Conservation (phyloP, 768 basidiomycete genomes). For the Russula vinacea region DNA sequence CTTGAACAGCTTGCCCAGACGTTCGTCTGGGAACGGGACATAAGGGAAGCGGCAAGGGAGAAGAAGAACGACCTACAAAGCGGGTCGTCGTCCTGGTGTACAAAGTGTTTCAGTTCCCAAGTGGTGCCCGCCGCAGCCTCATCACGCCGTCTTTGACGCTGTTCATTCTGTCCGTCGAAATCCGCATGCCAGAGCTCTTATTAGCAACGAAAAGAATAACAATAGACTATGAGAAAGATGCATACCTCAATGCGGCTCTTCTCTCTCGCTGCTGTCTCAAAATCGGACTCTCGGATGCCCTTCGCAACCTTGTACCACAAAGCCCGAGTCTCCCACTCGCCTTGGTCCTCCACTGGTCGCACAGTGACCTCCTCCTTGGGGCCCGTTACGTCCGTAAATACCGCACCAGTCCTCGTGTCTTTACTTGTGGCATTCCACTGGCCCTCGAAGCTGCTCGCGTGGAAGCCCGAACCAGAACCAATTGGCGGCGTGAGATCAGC, state of each 20-base stretch:
- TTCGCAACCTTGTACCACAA: conserved; percentile 85
- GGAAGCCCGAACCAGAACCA: conserved; percentile 32
- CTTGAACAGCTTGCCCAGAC: conserved; percentile 60
- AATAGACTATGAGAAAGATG: background rate
- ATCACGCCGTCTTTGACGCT: conserved; percentile 82
- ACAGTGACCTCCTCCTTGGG: conserved; percentile 76
- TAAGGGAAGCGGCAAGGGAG: conserved; percentile 9
- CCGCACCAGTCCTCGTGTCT: conserved; percentile 44
- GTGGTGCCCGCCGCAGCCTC: conserved; percentile 67
- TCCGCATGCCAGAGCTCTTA: background rate
- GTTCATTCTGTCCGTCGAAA: conserved; percentile 67
- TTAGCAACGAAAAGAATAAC: background rate
- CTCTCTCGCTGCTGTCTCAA: conserved; percentile 83
- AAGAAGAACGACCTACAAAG: conserved; percentile 51
- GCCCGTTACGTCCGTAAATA: conserved; percentile 74
- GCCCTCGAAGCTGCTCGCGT: conserved; percentile 58
- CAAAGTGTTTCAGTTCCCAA: conserved; percentile 81
- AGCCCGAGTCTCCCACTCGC: conserved; percentile 82
- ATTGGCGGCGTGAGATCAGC: conserved; percentile 59
- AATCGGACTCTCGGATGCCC: conserved; percentile 89
- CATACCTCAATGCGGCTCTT: conserved; percentile 87
- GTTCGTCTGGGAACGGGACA: conserved; percentile 50
- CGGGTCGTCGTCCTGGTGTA: conserved; percentile 63
- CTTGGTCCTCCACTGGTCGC: conserved; percentile 56
- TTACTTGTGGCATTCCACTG: conserved; percentile 74